Base-by-base conservation (phyloP, 2,329 filamentous ascomycete genomes). In the Coniosporium tulheliwenetii region DNA sequence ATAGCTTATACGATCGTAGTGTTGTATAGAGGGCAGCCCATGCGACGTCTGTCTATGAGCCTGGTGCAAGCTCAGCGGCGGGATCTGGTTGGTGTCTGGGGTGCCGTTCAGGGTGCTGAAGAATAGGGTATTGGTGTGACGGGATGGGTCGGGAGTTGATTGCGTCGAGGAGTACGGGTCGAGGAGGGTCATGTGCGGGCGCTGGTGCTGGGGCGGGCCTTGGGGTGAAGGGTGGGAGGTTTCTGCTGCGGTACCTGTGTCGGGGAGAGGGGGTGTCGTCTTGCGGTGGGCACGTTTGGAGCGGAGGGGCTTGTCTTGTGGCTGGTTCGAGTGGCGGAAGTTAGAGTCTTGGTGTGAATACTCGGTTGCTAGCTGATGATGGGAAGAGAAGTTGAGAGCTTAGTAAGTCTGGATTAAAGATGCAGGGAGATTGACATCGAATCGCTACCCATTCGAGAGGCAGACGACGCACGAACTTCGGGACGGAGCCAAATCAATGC, bases 241-340 rank as follows among this genome's bases (percentile, higher is more conserved):
- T 16, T 39, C 37, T n/a, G 44, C 41, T 41, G 40, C 39, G 41
- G 39, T 46, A 14, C 19, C 19, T 3, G 19, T 7, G 19, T 26
- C 19, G 19, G 45, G 38, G 46, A 36, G 38, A 48, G 38, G 9
- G 34, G 60, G 60, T 12, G 57, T 56, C 34, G 51, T 56, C 41
- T 60, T 56, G 40, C 79, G 65, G 52, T 84, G 78, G 44, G 77
- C 77, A 41, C 81, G 73, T 66, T 86, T 86, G 46, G 75, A 78
- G 30, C 81, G 74, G 47, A 85, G 64, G 29, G 81, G 81, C 60
- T 85, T 85, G 53, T 85, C 81, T 60, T 84, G 80, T 30, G 81
- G 81, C 79, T 83, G 57, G 19, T 26, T 26, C 19, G 19, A 26
- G 19, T 26, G 19, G 19, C 19, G 19, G 19, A 26, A 4, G 19